These are phyloP conservation scores for Pestalotiopsis sp. DNA, from an alignment of 2,329 filamentous ascomycete species.

Conservation along the genomic window DNA sequence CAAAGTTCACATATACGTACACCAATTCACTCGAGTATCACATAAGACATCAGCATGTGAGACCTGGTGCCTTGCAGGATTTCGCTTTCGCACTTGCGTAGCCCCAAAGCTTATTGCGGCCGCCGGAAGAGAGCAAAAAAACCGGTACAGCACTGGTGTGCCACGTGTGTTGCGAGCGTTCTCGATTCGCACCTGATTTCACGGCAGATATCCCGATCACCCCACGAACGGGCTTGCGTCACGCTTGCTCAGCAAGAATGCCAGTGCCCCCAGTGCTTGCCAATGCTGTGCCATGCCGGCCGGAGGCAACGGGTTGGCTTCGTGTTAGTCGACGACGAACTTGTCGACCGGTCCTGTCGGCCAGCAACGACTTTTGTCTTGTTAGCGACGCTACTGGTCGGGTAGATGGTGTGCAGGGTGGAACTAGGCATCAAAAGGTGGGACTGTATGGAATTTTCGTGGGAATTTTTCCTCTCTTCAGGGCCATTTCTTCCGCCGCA, in stretches of 20 bases:
- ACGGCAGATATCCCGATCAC: constrained; percentile 11
- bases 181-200: constrained; percentile 13
- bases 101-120: constrained; percentile 16
- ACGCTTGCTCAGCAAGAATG: constrained; percentile 16
- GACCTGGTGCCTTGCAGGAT: constrained; percentile 25
- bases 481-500: not conserved
- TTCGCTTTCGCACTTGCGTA: constrained; percentile 13
- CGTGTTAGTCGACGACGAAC: not conserved
- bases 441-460: not conserved
- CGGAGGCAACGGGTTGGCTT: not conserved
- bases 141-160: not conserved
- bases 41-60: constrained; percentile 14
- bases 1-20: not conserved
- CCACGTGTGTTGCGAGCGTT: not conserved
- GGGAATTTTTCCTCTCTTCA: not conserved
- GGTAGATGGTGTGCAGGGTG: constrained; percentile 14
- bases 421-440: not conserved
- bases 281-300: constrained; percentile 1
- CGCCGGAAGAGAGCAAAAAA: constrained; percentile 10
- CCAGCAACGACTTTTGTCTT: constrained; percentile 20
- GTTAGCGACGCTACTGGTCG: constrained; percentile 23
- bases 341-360: constrained; percentile 18
- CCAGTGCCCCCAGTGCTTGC: constrained; percentile 17
- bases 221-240: constrained; percentile 25
- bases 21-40: constrained; percentile 8